Base-by-base conservation (phyloP, 1,284 basidiomycete genomes). In the Megacollybia platyphylla region DNA sequence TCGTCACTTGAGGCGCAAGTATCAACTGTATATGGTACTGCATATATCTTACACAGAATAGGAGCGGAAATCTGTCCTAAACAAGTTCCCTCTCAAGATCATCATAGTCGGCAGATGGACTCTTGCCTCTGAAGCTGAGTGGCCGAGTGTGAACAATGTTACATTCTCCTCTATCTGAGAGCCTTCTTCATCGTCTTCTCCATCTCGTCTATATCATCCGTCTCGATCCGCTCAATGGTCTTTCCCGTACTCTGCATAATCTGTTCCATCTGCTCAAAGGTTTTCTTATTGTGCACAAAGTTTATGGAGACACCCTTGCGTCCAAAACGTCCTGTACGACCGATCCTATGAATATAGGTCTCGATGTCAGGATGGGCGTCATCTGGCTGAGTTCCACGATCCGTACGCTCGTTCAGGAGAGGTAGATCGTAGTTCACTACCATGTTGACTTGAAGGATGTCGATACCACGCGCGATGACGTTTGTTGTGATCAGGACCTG, bases 381-480 rank as follows among this genome's bases (percentile, higher is more conserved):
- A 20, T 55, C 55, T 28, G 57, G 53, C 47, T 57, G 56, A 50
- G 66, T 67, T 43, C 70, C 68, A 11, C 79, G 73, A 53, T 86
- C 81, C 54, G 70, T 67, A 10, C 79, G 73, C 54, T 86, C 81
- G 54, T 76, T 79, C 65, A 89, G 74, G 51, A 89, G 69, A 0
- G 96, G 96, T 41, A 98, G 75, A 61, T 99, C 96, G 59, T 98
- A 99, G 67, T 98, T 97, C 57, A 94, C 87, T 15, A 96, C 91
- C 88, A 97, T 92, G 68, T 97, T 98, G 51, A 99, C 96, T 68
- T 97, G 94, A 50, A 91, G 73, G 54, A 99, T 97, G 58, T 99
- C 96, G 67, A 99, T 98, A 38, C 96, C 96, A 30, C 96, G 82
- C 7, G 96, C 92, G 51, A 98, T 87, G 53, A 99, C 96, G 62